Base-by-base conservation (phyloP, 1,284 basidiomycete genomes). In the Malassezia equina region DNA sequence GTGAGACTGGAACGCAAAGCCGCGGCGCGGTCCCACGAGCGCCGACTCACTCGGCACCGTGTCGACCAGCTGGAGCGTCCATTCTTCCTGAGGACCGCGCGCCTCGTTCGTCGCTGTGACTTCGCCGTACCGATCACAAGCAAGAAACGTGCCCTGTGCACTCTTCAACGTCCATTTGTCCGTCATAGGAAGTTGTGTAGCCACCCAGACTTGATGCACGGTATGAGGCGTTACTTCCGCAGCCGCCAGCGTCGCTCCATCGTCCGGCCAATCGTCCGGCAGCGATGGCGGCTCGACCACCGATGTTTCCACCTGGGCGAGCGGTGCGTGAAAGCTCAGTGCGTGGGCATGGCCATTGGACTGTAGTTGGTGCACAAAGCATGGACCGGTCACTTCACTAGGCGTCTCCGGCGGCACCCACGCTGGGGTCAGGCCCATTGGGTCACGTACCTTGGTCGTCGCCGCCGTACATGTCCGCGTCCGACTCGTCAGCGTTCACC, bases 121-220 rank as follows among this genome's bases (percentile, higher is more conserved):
- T 4, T 31, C 28, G 15, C 68, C 66, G 31, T 59, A 46, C 28
- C 52, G 55, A 47, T 67, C 66, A 11, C 60, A 57, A 24, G 62
- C 61, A 2, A 71, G 36, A 23, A 66, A 71, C 44, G 60, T 67
- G 45, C 62, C 62, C 28, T 67, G 65, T 4, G 67, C 64, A 33
- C 62, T 63, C 23, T 64, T 63, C 39, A 71, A 58, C 1, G 65
- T 67, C 60, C 61, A 65, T 34, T 43, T 49, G 34, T 55, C 46
- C 7, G 52, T 39, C n/a, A 29, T 33, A 3, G 65, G 56, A 4
- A 57, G 36, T 3, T 47, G 32, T 29, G 56, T 63, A 1, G 63
- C 63, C 4, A 71, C 60, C 62, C 67, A 71, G 2, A 71, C 68
- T 46, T 71, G 68, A 49, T 69, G 53, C 5, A 71, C 62, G 15